These are phyloP conservation scores for Colletotrichum brevisporum DNA, from an alignment of 2,329 filamentous ascomycete genomes.

Conservation along the genomic window DNA sequence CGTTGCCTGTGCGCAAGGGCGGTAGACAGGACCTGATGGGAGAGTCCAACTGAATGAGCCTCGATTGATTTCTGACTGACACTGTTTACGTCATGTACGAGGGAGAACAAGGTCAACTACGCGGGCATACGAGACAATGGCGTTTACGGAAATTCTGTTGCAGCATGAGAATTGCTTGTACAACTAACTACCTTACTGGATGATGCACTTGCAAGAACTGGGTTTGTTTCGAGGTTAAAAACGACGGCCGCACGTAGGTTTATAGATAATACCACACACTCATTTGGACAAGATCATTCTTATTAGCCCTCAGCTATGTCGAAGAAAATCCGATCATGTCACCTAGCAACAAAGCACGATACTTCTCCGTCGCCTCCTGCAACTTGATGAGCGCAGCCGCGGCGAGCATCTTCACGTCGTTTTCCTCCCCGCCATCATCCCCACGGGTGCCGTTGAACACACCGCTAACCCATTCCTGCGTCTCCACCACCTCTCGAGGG, in stretches of 20 bases:
- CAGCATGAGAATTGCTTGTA: no score
- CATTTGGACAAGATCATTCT: not conserved
- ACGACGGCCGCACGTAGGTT: not conserved
- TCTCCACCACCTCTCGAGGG: slow-evolving; percentile 85
- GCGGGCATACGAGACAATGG: not conserved
- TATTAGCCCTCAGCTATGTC: not conserved
- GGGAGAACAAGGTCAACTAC: not conserved
- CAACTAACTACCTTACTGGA: not conserved
- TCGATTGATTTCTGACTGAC: not conserved
- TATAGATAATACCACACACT: slow-evolving; percentile 16
- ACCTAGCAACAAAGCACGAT: slow-evolving; percentile 83
- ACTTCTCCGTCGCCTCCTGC: slow-evolving; percentile 85
- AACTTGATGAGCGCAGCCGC: slow-evolving; percentile 84
- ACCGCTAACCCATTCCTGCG: slow-evolving; percentile 85
- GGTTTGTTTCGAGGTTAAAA: not conserved
- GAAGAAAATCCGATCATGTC: slow-evolving; percentile 63
- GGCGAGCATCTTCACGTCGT: slow-evolving; percentile 82
- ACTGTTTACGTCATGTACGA: no score
- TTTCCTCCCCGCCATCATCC: slow-evolving; percentile 75
- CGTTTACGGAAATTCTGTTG: not conserved
- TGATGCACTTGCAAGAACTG: not conserved
- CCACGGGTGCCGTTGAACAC: slow-evolving; percentile 77
- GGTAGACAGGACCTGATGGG: slow-evolving; percentile 44
- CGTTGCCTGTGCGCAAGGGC: slow-evolving; percentile 54
- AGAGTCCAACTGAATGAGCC: slow-evolving; percentile 8